Percentiles rank a stretch among this genome's conserved stretches.
Evolutionary conservation across 73 alveolate species (phyloP).

Genomic region (Tetrahymena elliotti): DNA sequence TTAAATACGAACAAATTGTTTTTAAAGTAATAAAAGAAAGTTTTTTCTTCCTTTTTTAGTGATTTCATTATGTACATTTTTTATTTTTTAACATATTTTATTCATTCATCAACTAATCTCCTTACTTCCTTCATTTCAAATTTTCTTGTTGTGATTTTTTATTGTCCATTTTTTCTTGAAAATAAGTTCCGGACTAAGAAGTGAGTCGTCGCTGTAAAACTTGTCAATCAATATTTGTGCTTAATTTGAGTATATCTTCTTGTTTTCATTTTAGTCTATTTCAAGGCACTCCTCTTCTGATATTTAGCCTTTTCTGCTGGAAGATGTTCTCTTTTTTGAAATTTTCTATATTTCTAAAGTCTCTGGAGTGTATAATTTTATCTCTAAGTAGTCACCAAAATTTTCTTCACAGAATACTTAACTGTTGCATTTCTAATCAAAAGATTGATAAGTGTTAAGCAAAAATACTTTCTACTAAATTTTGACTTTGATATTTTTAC

Average conservation of each 20-base stretch:
- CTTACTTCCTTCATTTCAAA: background rate
- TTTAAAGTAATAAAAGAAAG: background rate
- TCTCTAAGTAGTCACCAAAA: background rate
- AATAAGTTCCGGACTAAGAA: background rate
- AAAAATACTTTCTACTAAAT: background rate
- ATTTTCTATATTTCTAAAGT: background rate
- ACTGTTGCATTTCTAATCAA: background rate
- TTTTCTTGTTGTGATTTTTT: background rate
- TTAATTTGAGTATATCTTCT: background rate
- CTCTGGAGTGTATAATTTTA: background rate
- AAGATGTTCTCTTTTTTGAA: background rate
- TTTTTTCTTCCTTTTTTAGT: background rate
- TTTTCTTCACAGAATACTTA: background rate
- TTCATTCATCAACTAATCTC: too few relatives aligned
- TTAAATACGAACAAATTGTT: background rate
- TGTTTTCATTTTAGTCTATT: background rate
- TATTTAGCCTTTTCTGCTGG: background rate
- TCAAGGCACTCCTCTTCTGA: background rate
- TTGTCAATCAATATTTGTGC: background rate
- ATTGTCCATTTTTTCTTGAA: background rate
- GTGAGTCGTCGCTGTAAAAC: background rate
- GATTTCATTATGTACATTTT: too few relatives aligned
- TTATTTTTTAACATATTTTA: too few relatives aligned
- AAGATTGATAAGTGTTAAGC: background rate
- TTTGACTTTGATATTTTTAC: background rate